phyloP scores from a whole-genome alignment of 2,329 filamentous ascomycete genomes.

The Volutella citrinella region DNA sequence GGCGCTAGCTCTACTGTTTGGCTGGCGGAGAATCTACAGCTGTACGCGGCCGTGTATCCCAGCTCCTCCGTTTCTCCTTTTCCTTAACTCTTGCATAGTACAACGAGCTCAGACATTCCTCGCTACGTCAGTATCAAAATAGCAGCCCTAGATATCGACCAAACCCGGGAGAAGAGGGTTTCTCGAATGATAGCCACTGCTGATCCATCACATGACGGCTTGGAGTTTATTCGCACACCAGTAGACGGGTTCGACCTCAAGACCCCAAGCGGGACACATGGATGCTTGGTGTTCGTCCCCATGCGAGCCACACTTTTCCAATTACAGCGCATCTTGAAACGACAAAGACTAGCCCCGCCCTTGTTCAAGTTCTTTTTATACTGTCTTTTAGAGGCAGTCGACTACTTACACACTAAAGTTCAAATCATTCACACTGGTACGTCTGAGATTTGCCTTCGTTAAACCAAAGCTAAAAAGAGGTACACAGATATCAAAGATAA shows the following conservation, averaged over 20 bases:
- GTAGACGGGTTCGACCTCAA: constrained; percentile 14
- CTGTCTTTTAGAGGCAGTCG: constrained; percentile 16
- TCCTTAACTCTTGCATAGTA: background rate
- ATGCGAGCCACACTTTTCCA: constrained; percentile 19
- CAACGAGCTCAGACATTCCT: constrained; percentile 4
- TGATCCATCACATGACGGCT: constrained; percentile 14
- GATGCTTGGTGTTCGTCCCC: constrained; percentile 18
- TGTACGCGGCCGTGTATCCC: constrained; percentile 5
- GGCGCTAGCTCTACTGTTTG: constrained; percentile 36
- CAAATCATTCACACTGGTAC: constrained; percentile 19
- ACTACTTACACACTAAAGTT: constrained; percentile 18
- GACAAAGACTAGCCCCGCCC: constrained; percentile 10
- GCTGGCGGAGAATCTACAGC: constrained; percentile 28
- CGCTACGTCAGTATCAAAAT: constrained; percentile 16
- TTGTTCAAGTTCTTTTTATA: constrained; percentile 14
- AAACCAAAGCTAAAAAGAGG: background rate
- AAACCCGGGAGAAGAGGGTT: constrained; percentile 7
- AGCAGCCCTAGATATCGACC: constrained; percentile 12
- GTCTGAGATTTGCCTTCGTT: too few relatives aligned
- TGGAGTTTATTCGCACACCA: constrained; percentile 6
- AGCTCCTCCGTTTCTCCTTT: background rate
- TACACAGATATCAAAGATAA: constrained; percentile 18
- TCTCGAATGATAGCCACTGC: constrained; percentile 12
- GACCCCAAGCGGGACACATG: constrained; percentile 14
- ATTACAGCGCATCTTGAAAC: constrained; percentile 11